Percentiles rank a stretch among this genome's conserved stretches.
These are phyloP conservation scores for Lactuca sativa DNA, from an alignment of 129 eudicot genomes.

Conservation along the genomic window DNA sequence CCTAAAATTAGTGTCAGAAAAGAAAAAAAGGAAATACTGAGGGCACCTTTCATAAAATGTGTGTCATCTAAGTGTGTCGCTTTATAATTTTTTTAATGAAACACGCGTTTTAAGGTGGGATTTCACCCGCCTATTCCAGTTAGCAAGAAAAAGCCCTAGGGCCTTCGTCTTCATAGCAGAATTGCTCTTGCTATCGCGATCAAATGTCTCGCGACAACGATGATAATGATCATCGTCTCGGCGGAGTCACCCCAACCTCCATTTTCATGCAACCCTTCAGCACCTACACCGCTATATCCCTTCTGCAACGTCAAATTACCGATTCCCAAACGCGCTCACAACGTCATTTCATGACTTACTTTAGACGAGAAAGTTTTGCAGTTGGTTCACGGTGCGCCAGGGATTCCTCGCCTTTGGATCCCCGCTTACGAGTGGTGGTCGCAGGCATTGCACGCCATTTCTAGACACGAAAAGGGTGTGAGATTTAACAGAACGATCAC, in stretches of 20 bases:
- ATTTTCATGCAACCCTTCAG: slow-evolving; percentile 43
- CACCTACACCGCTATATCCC: slow-evolving; percentile 36
- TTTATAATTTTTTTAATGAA: too few relatives aligned
- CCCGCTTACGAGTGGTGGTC: slow-evolving; percentile 91
- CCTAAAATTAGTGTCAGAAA: too few relatives aligned
- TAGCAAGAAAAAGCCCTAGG: too few relatives aligned
- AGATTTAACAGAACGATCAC: slow-evolving; percentile 39
- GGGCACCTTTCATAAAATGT: too few relatives aligned
- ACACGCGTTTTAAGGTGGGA: too few relatives aligned
- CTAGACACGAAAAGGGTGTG: slow-evolving; percentile 52
- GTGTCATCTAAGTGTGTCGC: too few relatives aligned
- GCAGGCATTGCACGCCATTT: slow-evolving; percentile 80
- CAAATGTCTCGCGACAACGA: background rate
- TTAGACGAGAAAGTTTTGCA: slow-evolving; percentile 73
- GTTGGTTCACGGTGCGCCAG: slow-evolving; percentile 67
- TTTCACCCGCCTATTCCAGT: too few relatives aligned
- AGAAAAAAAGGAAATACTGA: too few relatives aligned
- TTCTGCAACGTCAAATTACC: slow-evolving; percentile 56
- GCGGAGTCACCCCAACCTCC: slow-evolving; percentile 42
- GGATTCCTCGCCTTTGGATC: slow-evolving; percentile 66
- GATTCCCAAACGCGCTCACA: slow-evolving; percentile 40
- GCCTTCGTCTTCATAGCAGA: background rate
- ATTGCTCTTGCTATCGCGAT: background rate
- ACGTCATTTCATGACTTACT: slow-evolving; percentile 60
- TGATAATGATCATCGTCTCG: background rate